phyloP scores from a whole-genome alignment of 148 eudicot genomes.

The Rhododendron vialii region DNA sequence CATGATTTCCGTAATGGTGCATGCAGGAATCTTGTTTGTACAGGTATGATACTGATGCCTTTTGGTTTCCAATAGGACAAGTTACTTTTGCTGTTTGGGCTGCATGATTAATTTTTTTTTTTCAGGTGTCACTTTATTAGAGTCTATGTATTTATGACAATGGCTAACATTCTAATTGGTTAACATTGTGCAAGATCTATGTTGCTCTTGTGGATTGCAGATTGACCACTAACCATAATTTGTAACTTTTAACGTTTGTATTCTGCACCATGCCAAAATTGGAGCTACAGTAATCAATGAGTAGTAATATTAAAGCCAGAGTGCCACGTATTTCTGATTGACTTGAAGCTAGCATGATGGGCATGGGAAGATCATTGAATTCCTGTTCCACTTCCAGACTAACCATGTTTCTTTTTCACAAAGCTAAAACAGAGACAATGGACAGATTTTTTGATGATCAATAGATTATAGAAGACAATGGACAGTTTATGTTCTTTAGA shows the following conservation, averaged over 20 bases:
- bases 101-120: not conserved
- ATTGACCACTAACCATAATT: not conserved
- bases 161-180: not conserved
- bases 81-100: not conserved
- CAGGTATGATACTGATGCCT: slow-evolving; percentile 43
- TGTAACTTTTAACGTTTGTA: not conserved
- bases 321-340: not conserved
- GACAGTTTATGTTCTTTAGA: not conserved
- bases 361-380: not conserved
- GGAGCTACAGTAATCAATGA: not conserved
- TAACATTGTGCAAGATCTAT: not conserved
- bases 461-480: not conserved
- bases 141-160: not conserved
- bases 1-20: slow-evolving; percentile 96
- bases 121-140: not conserved
- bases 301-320: not conserved
- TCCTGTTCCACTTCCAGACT: not conserved
- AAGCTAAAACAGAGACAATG: not conserved
- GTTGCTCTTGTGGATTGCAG: not conserved
- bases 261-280: not conserved
- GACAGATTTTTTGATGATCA: no score
- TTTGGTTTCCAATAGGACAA: not conserved
- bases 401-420: not conserved
- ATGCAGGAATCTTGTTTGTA: slow-evolving; percentile 93
- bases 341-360: not conserved